Base-by-base conservation (phyloP, 2,329 filamentous ascomycete genomes). In the Phyllosticta citrichinensis region DNA sequence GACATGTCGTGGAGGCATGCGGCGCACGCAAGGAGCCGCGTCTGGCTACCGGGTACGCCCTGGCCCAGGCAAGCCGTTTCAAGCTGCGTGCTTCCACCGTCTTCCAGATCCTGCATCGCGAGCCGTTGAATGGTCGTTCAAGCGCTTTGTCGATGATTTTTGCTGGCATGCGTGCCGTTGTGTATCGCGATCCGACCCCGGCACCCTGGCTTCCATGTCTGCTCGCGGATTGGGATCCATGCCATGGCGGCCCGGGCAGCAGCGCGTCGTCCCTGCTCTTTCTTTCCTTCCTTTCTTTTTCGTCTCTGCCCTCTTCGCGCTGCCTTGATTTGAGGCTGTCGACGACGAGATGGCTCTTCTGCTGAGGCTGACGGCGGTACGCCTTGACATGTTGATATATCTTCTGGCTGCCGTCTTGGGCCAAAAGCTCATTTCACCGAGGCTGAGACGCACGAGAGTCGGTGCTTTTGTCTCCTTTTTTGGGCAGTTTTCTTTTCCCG, bases 1-100 rank as follows among this genome's bases (percentile, higher is more conserved):
- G 55, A 61, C 59, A 61, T 61, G 54, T 61, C 59, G 56, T 60
- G 58, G 53, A 54, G 47, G 58, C 58, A 60, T 60, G 58, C 58
- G 58, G 58, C 53, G 53, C 53, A 60, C 53, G 53, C 58, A 56
- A 60, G 40, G 54, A 55, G 58, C 52, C 58, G 40, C 51, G 25
- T 50, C 55, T 61, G 59, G 59, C 58, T 27, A 55, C 58, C 52
- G 58, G 40, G 35, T 60, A 27, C 51, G 53, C 55, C 59, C 59
- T 61, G 56, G 35, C 30, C 55, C 51, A 33, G 55, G 35, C 52
- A 55, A 24, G 55, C 60, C 60, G 60, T 58, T 62, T 62, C 60
- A 62, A 57, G 55, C 60, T 55, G 60, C 55, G 52, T 52, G 52
- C 56, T 61, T 57, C 54, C 54, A 52, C 54, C 24, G 53, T 24